A percentile compares a stretch with the other conserved stretches of the same genome.
phyloP scores from a whole-genome alignment of 1,284 basidiomycete genomes.

The Fomes fomentarius region DNA sequence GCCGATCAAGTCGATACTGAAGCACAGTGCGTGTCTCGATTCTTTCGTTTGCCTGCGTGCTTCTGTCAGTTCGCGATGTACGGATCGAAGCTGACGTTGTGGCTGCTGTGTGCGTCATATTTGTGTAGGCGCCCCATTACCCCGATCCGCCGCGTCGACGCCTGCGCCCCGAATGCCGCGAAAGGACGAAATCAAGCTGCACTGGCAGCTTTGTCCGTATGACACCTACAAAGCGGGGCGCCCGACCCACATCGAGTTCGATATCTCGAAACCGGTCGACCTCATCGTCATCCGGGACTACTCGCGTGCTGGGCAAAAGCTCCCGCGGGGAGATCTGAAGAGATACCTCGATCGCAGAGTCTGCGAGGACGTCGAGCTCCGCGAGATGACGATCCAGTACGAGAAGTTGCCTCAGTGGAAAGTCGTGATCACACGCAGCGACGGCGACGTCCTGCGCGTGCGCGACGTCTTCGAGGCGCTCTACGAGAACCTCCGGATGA shows the following conservation, averaged over 20 bases:
- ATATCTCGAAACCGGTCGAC: conserved; percentile 32
- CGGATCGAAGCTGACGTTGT: conserved; percentile 15
- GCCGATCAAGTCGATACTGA: conserved; percentile 31
- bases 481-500: conserved; percentile 46
- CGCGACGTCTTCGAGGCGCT: conserved; percentile 59
- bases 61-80: background rate
- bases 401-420: conserved; percentile 42
- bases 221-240: conserved; percentile 30
- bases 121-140: too few species aligned
- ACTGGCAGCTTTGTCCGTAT: conserved; percentile 46
- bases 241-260: conserved; percentile 25
- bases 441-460: conserved; percentile 45
- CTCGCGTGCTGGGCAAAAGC: conserved; percentile 3
- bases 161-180: conserved; percentile 17
- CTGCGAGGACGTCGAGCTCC: conserved; percentile 31
- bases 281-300: conserved; percentile 26
- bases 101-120: conserved; percentile 23
- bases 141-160: conserved; percentile 14
- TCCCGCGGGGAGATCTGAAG: conserved; percentile 23
- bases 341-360: conserved; percentile 38
- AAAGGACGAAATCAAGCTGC: conserved; percentile 25
- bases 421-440: conserved; percentile 43
- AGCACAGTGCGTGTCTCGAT: conserved; percentile 20
- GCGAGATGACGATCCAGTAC: conserved; percentile 40
- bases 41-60: conserved; percentile 1